Percentiles rank a stretch among this genome's conserved stretches.
Evolutionary conservation across 192 early-diverging fungal species (phyloP).

Genomic region (Dispira parvispora): DNA sequence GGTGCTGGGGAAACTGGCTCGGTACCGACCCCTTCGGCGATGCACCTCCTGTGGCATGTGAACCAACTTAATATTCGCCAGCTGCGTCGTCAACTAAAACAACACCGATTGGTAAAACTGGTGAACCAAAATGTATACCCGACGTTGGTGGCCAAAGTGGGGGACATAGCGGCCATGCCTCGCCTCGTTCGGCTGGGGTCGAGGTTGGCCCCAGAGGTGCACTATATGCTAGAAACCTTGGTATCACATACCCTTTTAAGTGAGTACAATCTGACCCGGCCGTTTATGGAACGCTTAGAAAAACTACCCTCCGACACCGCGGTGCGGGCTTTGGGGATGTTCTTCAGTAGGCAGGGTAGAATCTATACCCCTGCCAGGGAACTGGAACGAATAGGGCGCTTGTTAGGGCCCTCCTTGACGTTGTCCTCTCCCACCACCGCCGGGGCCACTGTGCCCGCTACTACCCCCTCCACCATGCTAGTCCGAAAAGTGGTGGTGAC

Average conservation of each 20-base stretch:
- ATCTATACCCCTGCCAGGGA: background rate
- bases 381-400: background rate
- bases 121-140: no score
- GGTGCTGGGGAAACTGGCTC: background rate
- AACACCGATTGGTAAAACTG: no score
- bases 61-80: background rate
- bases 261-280: background rate
- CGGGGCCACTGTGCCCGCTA: background rate
- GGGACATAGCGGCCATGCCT: background rate
- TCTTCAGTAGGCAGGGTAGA: background rate
- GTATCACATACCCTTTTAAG: background rate
- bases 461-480: constrained; percentile 11
- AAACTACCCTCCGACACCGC: background rate
- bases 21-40: background rate
- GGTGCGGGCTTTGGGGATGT: background rate
- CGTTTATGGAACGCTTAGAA: background rate
- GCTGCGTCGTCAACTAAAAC: background rate
- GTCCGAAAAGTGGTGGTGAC: constrained; percentile 45
- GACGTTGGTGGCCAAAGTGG: background rate
- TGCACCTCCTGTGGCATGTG: background rate
- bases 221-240: background rate
- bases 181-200: background rate
- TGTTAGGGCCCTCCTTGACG: background rate
- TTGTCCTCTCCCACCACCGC: background rate
- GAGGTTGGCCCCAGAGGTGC: background rate